A percentile compares a stretch with the other conserved stretches of the same genome.
Conservation (phyloP, 169 alveolate species). For the Plasmodium sp. region DNA sequence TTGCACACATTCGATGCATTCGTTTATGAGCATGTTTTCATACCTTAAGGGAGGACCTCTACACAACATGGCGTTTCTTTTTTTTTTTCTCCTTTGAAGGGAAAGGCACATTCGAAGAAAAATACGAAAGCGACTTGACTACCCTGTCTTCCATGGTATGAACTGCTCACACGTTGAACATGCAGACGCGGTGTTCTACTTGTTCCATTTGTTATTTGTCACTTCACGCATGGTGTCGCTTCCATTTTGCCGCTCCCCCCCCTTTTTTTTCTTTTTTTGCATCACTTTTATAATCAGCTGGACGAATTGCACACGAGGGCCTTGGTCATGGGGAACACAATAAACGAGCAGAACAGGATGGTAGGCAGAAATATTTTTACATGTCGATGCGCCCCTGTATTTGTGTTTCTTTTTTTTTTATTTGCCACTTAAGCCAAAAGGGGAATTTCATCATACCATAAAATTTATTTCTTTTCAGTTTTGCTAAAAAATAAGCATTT, state of each 20-base stretch:
- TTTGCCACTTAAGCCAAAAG: background rate
- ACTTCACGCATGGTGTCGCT: background rate
- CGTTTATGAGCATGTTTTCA: background rate
- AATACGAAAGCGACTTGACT: slow-evolving; percentile 56
- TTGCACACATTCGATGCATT: background rate
- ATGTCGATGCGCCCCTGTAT: background rate
- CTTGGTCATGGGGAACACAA: slow-evolving; percentile 72
- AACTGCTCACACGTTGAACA: background rate
- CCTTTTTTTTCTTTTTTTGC: background rate
- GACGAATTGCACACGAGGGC: slow-evolving; percentile 75
- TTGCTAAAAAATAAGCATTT: background rate
- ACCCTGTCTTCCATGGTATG: slow-evolving; percentile 59
- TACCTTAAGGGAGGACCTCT: background rate
- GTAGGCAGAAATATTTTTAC: slow-evolving; percentile 18
- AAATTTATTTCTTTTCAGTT: background rate
- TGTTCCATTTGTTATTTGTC: background rate
- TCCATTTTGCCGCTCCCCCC: background rate
- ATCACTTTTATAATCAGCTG: slow-evolving; percentile 7
- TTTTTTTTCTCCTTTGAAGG: slow-evolving; percentile 6
- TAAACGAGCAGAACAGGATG: slow-evolving; percentile 65
- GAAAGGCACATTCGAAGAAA: slow-evolving; percentile 62
- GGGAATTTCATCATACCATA: background rate
- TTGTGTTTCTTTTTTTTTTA: background rate
- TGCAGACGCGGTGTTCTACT: background rate
- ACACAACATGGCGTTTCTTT: background rate